A percentile compares a stretch with the other conserved stretches of the same genome.
Evolutionary conservation across 768 basidiomycete species (phyloP).

Genomic region (Hortiboletus flavorubellus): DNA sequence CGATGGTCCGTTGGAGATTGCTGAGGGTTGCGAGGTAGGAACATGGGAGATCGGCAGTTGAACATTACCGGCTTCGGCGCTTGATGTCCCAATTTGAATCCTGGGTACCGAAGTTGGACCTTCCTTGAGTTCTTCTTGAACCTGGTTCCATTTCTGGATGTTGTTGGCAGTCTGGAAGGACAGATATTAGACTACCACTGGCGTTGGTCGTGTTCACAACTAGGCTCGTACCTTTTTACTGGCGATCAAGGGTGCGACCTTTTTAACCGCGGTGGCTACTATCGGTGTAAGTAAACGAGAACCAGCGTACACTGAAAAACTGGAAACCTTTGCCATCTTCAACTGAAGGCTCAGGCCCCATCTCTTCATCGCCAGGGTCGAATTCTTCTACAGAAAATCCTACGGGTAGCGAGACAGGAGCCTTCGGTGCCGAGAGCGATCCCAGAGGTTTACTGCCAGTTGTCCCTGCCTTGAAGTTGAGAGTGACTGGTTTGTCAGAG

Average conservation of each 20-base stretch:
- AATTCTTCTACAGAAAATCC: conserved; percentile 72
- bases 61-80: conserved; percentile 1
- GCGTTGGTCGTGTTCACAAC: not conserved
- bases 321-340: conserved; percentile 47
- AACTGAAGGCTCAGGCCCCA: conserved; percentile 39
- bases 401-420: conserved; percentile 43
- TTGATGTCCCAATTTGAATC: conserved; percentile 8
- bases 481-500: conserved; percentile 76
- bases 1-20: conserved; percentile 18
- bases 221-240: conserved; percentile 69
- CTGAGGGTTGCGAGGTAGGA: conserved; percentile 10
- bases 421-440: conserved; percentile 28
- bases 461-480: conserved; percentile 59
- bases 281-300: conserved; percentile 8
- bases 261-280: conserved; percentile 52
- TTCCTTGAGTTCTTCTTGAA: conserved; percentile 80
- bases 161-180: conserved; percentile 64
- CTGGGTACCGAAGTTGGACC: conserved; percentile 30
- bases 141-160: conserved; percentile 96
- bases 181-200: conserved; percentile 1
- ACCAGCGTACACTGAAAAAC: not conserved
- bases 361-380: conserved; percentile 36
- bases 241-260: conserved; percentile 76
- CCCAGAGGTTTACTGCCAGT: conserved; percentile 17
- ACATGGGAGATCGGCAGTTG: conserved; percentile 6